These are phyloP conservation scores for Entomortierella chlamydospora DNA, from an alignment of 192 early-diverging fungal species.

Conservation along the genomic window DNA sequence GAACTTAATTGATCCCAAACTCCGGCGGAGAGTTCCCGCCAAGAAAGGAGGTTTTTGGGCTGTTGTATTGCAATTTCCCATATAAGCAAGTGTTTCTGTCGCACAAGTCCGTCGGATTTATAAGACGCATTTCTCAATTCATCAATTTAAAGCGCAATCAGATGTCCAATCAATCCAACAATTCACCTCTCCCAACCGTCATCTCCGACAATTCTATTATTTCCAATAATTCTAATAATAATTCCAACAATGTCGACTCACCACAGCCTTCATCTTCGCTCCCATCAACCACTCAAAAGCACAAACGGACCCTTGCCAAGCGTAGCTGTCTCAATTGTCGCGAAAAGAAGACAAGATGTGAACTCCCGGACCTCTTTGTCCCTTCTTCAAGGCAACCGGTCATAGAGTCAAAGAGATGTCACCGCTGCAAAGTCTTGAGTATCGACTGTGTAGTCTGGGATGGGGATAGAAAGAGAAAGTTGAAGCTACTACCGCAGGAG, in stretches of 20 bases:
- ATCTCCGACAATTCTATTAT: too few species aligned
- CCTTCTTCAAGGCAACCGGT: constrained; percentile 27
- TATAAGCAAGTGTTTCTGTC: too few species aligned
- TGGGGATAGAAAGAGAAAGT: constrained; percentile 33
- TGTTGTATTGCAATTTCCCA: too few species aligned
- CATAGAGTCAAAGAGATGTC: constrained; percentile 25
- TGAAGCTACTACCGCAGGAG: constrained; percentile 5
- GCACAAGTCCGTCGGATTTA: too few species aligned
- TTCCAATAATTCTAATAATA: background rate
- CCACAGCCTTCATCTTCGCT: background rate
- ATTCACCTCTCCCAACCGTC: too few species aligned
- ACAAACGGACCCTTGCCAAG: constrained; percentile 28
- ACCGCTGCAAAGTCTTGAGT: constrained; percentile 26
- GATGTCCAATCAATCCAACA: too few species aligned
- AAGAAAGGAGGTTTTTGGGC: too few species aligned
- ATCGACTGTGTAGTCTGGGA: constrained; percentile 43
- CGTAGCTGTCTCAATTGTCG: constrained; percentile 34
- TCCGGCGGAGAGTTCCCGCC: too few species aligned
- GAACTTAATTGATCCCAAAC: too few species aligned
- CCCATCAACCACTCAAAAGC: constrained; percentile 1
- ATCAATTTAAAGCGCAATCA: too few species aligned
- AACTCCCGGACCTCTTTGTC: constrained; percentile 28
- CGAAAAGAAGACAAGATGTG: constrained; percentile 36
- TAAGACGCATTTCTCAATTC: too few species aligned
- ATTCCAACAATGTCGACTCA: background rate